Evolutionary conservation across 495 filamentous ascomycete genomes (phyloP).

Genomic region (Aspergillus saccharolyticus): DNA sequence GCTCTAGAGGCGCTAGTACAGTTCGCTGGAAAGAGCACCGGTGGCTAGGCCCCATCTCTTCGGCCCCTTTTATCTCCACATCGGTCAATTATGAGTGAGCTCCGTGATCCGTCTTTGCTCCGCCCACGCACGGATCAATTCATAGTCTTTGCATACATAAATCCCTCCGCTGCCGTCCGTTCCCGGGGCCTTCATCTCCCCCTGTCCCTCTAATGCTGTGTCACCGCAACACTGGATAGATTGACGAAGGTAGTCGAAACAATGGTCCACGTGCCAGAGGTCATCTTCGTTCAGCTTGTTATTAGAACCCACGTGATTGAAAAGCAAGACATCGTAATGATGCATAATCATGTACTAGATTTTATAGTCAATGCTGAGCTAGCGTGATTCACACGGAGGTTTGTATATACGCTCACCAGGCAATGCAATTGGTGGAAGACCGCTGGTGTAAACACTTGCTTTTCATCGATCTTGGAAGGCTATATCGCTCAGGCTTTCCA

Average conservation of each 20-base stretch:
- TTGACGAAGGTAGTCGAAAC: background rate
- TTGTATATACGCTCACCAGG: background rate
- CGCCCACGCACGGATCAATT: too few relatives aligned
- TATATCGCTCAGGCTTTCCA: background rate
- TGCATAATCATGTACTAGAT: background rate
- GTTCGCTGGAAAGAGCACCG: too few relatives aligned
- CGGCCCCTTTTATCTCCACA: too few relatives aligned
- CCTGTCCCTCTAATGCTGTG: too few relatives aligned
- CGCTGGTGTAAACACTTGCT: background rate
- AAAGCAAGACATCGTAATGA: background rate
- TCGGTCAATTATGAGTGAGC: too few relatives aligned
- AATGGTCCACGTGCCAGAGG: background rate
- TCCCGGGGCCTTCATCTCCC: too few relatives aligned
- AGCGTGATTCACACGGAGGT: background rate
- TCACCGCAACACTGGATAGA: background rate
- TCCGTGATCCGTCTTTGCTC: too few relatives aligned
- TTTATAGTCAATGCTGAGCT: background rate
- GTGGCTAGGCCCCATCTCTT: too few relatives aligned
- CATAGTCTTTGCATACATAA: too few relatives aligned
- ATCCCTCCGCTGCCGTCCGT: too few relatives aligned
- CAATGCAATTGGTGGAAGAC: background rate
- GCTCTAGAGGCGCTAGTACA: too few relatives aligned
- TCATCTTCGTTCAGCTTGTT: background rate
- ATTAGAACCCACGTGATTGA: background rate
- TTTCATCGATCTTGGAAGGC: background rate